Evolutionary conservation across 2,329 filamentous ascomycete genomes (phyloP).

Genomic region (Pyrenophora seminiperda): DNA sequence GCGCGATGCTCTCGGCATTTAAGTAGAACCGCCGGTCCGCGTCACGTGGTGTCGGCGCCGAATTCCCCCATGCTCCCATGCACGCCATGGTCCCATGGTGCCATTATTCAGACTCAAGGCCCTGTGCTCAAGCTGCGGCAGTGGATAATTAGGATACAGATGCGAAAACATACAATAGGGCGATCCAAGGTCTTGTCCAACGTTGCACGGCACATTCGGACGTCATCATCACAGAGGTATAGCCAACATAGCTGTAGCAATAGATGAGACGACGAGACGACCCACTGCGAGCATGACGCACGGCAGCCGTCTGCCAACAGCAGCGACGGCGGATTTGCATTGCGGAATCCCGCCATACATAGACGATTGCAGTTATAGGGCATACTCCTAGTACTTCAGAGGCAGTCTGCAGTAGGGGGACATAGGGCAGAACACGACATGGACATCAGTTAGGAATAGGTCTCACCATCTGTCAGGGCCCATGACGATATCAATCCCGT

Average conservation of each 20-base stretch:
- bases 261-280: constrained; percentile 12
- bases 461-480: constrained; percentile 11
- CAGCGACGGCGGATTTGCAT: constrained; percentile 6
- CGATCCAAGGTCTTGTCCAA: constrained; percentile 22
- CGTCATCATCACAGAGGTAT: constrained; percentile 9
- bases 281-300: constrained; percentile 27
- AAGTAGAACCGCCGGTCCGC: too few species aligned
- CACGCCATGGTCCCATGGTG: too few species aligned
- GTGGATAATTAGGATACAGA: too few species aligned
- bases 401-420: constrained; percentile 14
- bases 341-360: constrained; percentile 4
- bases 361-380: constrained; percentile 24
- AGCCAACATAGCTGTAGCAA: constrained; percentile 1
- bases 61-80: too few species aligned
- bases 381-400: constrained; percentile 17
- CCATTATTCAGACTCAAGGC: too few species aligned
- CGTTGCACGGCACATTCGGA: constrained; percentile 22
- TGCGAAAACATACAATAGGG: constrained; percentile 19
- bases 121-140: constrained; percentile 12
- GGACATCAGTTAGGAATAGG: constrained; percentile 15
- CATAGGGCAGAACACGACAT: constrained; percentile 23
- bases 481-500: constrained; percentile 19
- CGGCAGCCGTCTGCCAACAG: constrained; percentile 23
- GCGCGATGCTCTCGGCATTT: too few species aligned
- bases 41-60: too few species aligned